Percentiles rank a stretch among this genome's conserved stretches.
phyloP scores from a whole-genome alignment of 2,329 filamentous ascomycete genomes.

The Fusarium burgessii region DNA sequence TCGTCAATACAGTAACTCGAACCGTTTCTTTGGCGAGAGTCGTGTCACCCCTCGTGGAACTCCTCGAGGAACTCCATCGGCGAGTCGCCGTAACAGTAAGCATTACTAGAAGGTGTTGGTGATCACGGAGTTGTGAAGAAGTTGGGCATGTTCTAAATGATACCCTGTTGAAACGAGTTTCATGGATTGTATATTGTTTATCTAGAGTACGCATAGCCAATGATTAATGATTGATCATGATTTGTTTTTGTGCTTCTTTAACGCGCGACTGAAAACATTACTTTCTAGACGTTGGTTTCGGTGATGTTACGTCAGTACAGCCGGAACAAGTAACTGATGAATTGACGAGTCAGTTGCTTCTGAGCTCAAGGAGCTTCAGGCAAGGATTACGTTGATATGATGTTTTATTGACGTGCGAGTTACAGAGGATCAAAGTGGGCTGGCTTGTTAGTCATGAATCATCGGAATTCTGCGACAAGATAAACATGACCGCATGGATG shows the following conservation, averaged over 20 bases:
- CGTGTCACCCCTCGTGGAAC: constrained; percentile 55
- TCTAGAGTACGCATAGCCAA: background rate
- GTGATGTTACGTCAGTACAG: too few species aligned
- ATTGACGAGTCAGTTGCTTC: too few species aligned
- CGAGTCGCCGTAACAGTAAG: constrained; percentile 45
- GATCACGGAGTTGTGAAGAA: background rate
- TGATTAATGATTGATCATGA: background rate
- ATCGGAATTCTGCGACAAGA: too few species aligned
- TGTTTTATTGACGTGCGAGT: too few species aligned
- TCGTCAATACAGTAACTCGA: constrained; percentile 54
- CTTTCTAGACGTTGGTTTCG: background rate
- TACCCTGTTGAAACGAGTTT: constrained; percentile 7
- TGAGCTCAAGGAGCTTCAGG: too few species aligned
- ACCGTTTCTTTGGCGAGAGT: constrained; percentile 57
- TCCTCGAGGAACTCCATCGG: constrained; percentile 53
- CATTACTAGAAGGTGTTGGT: background rate
- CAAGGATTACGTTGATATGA: too few species aligned
- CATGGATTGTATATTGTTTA: background rate
- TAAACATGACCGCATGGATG: too few species aligned
- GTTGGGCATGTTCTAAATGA: background rate
- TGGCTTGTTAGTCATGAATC: too few species aligned
- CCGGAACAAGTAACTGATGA: too few species aligned
- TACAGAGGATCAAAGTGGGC: too few species aligned
- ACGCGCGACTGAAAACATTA: too few species aligned
- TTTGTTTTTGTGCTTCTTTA: too few species aligned